phyloP scores from a whole-genome alignment of 495 filamentous ascomycete species.

The Talaromyces liani region DNA sequence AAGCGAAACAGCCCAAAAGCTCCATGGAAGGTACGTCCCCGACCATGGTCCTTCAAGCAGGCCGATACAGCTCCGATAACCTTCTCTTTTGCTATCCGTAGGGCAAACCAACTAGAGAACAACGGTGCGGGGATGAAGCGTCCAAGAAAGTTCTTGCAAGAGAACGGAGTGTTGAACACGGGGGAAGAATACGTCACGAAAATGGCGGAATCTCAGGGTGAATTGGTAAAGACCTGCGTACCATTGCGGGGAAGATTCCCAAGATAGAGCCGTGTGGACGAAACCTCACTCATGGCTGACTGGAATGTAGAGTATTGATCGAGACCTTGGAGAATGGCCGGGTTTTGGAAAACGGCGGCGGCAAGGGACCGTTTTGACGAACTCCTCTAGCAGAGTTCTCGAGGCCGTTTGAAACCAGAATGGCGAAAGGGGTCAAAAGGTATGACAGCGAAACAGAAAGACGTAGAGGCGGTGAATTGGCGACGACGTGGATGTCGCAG shows the following conservation, averaged over 20 bases:
- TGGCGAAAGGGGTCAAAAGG: neutral
- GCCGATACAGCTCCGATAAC: slow-evolving; percentile 4
- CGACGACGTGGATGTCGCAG: neutral
- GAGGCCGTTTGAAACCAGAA: neutral
- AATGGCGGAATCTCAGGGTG: slow-evolving; percentile 14
- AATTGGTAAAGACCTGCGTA: slow-evolving; percentile 49
- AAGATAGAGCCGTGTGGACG: slow-evolving; percentile 88
- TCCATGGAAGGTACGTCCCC: slow-evolving; percentile 12
- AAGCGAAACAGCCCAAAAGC: slow-evolving; percentile 13
- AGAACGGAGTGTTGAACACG: slow-evolving; percentile 8
- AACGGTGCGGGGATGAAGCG: slow-evolving; percentile 3
- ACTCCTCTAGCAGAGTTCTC: slow-evolving; percentile 2
- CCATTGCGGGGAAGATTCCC: slow-evolving; percentile 96
- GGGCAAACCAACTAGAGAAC: slow-evolving; percentile 5
- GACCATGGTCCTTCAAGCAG: slow-evolving; percentile 8
- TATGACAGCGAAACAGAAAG: neutral
- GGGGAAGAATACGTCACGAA: slow-evolving; percentile 4
- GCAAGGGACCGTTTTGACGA: neutral
- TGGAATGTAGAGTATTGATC: slow-evolving; percentile 9
- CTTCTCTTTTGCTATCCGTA: neutral
- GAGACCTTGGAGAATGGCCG: neutral
- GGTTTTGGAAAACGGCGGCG: neutral
- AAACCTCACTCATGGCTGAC: slow-evolving; percentile 59
- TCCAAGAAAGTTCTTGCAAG: slow-evolving; percentile 6
- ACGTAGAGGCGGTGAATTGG: slow-evolving; percentile 1